Percentiles rank a stretch among this genome's conserved stretches.
phyloP scores from a whole-genome alignment of 2,329 filamentous ascomycete species.

The Colletotrichum brevisporum region DNA sequence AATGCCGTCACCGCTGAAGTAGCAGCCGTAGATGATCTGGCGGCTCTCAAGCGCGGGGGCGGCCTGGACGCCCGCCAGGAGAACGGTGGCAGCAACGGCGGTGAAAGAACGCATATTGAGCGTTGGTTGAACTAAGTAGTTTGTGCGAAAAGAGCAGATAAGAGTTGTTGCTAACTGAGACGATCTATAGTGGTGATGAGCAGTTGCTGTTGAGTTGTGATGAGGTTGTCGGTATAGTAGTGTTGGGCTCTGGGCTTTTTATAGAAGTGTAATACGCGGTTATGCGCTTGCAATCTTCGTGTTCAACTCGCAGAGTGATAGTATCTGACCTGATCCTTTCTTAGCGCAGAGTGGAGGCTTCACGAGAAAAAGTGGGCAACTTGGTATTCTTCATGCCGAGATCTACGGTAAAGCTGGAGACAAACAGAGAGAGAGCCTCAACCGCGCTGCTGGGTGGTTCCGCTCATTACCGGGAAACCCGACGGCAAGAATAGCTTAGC shows the following conservation, averaged over 20 bases:
- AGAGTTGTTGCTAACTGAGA: neutral
- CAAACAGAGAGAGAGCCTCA: neutral
- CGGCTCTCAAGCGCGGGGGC: constrained; percentile 21
- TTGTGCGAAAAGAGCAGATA: neutral
- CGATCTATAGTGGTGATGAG: neutral
- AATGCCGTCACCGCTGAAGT: constrained; percentile 27
- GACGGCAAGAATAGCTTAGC: constrained; percentile 23
- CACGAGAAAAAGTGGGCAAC: neutral
- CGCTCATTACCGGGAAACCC: constrained; percentile 18
- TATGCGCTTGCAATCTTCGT: neutral
- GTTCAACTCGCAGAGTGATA: neutral
- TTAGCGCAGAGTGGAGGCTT: neutral
- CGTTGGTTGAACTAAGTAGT: neutral
- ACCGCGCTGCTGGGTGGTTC: neutral
- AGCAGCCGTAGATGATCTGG: constrained; percentile 30
- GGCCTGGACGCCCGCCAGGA: constrained; percentile 22
- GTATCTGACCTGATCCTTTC: neutral
- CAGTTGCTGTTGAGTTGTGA: neutral
- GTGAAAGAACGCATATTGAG: constrained; percentile 24
- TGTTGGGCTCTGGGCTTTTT: constrained; percentile 1
- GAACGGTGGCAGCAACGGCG: constrained; percentile 14
- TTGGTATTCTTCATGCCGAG: neutral
- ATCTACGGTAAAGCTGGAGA: neutral
- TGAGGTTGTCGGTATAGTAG: fast-evolving
- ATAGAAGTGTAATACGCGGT: constrained; percentile 10